A percentile compares a stretch with the other conserved stretches of the same genome.
Conservation (phyloP, 2,329 filamentous ascomycete species). For the Neocatenulostroma microsporum region DNA sequence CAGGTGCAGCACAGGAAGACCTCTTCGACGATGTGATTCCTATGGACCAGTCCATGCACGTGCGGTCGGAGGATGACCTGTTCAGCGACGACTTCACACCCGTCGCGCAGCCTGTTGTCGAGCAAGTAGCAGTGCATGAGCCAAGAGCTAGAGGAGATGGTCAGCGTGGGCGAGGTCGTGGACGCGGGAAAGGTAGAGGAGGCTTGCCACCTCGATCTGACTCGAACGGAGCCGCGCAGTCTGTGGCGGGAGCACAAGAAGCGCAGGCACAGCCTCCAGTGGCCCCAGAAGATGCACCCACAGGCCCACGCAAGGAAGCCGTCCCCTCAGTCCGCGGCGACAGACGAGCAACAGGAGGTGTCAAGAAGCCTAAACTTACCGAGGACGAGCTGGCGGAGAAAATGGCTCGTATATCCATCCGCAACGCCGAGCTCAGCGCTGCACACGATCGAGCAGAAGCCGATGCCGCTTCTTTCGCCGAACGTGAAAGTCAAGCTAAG, state of each 20-base stretch:
- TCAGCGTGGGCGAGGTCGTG: constrained; percentile 17
- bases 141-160: constrained; percentile 13
- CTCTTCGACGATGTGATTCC: constrained; percentile 29
- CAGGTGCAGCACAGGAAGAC: constrained; percentile 26
- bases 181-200: constrained; percentile 15
- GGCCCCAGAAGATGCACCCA: constrained; percentile 12
- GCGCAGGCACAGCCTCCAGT: too few species aligned
- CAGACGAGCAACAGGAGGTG: constrained; percentile 29
- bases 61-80: constrained; percentile 43
- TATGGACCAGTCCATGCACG: constrained; percentile 41
- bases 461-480: constrained; percentile 57
- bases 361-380: constrained; percentile 51
- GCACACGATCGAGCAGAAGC: constrained; percentile 59
- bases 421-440: constrained; percentile 52
- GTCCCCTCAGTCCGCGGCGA: constrained; percentile 27
- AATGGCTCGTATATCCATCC: constrained; percentile 54
- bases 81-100: constrained; percentile 47
- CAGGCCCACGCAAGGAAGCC: constrained; percentile 16
- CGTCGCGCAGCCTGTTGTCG: constrained; percentile 35
- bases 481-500: constrained; percentile 53
- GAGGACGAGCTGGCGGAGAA: constrained; percentile 56
- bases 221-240: constrained; percentile 1
- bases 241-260: constrained; percentile 8
- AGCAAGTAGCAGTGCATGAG: constrained; percentile 11
- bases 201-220: too few species aligned